Evolutionary conservation across 2,329 filamentous ascomycete species (phyloP).

Genomic region (Cordyceps javanica): DNA sequence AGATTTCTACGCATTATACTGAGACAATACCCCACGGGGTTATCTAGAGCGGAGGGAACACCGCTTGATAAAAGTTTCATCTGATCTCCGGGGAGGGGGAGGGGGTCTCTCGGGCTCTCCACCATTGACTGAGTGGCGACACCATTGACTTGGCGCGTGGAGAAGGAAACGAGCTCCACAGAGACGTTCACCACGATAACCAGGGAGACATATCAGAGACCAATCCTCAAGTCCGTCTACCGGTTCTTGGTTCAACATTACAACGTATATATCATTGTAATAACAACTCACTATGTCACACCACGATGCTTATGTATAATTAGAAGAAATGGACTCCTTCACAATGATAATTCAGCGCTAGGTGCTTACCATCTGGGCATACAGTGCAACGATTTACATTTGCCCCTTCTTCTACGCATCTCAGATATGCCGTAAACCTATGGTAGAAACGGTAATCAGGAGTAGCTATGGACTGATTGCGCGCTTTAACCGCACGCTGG

Average conservation of each 20-base stretch:
- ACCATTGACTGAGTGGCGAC: not conserved
- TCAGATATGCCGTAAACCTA: too few species aligned
- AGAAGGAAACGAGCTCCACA: not conserved
- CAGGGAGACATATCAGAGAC: too few species aligned
- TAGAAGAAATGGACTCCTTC: too few species aligned
- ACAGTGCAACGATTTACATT: too few species aligned
- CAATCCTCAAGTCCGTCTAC: not conserved
- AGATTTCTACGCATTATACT: not conserved
- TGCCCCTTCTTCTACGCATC: too few species aligned
- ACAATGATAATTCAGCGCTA: too few species aligned
- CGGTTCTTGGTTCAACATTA: not conserved
- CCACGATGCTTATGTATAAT: too few species aligned
- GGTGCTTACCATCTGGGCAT: too few species aligned
- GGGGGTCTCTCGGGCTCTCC: not conserved
- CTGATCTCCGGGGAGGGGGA: not conserved
- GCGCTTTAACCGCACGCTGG: too few species aligned
- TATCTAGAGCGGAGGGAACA: conserved; percentile 4
- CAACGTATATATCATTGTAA: not conserved
- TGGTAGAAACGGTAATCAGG: too few species aligned
- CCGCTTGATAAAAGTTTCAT: not conserved
- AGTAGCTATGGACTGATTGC: too few species aligned
- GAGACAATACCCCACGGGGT: conserved; percentile 7
- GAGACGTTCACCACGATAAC: not conserved
- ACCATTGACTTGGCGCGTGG: not conserved
- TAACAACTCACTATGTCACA: too few species aligned